Evolutionary conservation across 2,329 filamentous ascomycete genomes (phyloP), one percentile per base, ranked within the genome.

Genomic region (Aspergillus proliferans): DNA sequence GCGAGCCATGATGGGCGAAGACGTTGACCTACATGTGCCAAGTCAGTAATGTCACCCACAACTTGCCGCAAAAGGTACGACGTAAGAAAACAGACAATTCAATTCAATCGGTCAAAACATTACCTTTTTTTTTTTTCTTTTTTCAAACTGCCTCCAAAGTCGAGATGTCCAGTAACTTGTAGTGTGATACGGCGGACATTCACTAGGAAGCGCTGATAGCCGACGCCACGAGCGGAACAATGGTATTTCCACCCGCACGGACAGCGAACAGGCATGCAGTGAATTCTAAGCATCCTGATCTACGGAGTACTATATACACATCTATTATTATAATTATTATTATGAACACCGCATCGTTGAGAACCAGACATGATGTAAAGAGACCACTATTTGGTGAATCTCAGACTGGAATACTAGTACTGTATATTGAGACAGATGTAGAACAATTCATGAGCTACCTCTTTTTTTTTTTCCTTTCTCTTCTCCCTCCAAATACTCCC

Each of bases 1-100:
- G 54, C 65, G 65, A 57, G 64, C 58, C 68, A 69, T 68, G 49
- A 51, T 66, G 58, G 41, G 36, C 47, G 5, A 52, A 59, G 56
- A 58, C 56, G 58, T 58, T 60, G 59, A 58, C 51, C 50, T 38
- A 38, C 19, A 40, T 19, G 26, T 22, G 24, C 14, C 12, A 43
- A 43, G 18, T 44, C n/a, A 44, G 26, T 10, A 28, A 28, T 14
- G 19, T 6, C 8, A 39, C 2, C 36, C 19, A 2, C 15, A 39
- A 3, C 10, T 15, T 18, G 36, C 14, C 15, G 26, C 3, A 10
- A 30, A 30, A 30, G 9, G 26, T 30, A 30, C 26, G 34, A 18
- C 14, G 6, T 36, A 36, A 36, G 34, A 36, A 3, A 36, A 7
- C 3, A n/a, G 34, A 14, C n/a, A 7, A 36, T 36, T 30, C 10